Conservation (phyloP, 345 rosid species). For the Cardamine occulta region DNA sequence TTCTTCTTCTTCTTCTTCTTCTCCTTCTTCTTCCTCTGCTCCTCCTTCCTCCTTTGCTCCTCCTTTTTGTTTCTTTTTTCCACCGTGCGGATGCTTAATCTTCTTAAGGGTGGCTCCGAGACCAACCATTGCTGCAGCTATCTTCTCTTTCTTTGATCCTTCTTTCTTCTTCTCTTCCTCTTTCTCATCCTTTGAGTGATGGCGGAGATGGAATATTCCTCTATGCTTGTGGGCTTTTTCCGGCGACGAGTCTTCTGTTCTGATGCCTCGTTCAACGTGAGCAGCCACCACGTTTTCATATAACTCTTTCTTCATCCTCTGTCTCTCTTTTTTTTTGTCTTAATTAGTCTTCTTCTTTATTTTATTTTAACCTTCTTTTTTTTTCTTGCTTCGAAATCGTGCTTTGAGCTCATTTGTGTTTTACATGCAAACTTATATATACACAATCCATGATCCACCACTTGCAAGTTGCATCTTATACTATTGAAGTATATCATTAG, state of each 20-base stretch:
- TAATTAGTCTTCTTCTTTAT: too few relatives aligned
- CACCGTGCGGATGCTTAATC: conserved; percentile 32
- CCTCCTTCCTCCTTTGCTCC: not conserved
- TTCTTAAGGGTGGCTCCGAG: conserved; percentile 39
- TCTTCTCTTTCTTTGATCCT: conserved; percentile 45
- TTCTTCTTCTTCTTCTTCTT: too few relatives aligned
- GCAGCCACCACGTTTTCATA: conserved; percentile 24
- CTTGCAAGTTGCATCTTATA: conserved; percentile 22
- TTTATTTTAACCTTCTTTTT: too few relatives aligned
- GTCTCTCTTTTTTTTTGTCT: not conserved
- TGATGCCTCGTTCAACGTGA: conserved; percentile 25
- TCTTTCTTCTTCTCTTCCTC: conserved; percentile 41
- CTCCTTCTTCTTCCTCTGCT: not conserved
- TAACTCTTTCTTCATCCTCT: conserved; percentile 32
- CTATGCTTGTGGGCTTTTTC: conserved; percentile 36
- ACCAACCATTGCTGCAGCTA: conserved; percentile 41
- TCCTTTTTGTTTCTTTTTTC: conserved; percentile 11
- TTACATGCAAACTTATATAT: conserved; percentile 14
- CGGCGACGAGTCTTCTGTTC: conserved; percentile 15
- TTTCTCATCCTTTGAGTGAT: conserved; percentile 39
- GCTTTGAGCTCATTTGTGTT: not conserved
- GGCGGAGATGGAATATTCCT: conserved; percentile 41
- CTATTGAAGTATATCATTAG: not conserved
- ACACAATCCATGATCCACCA: conserved; percentile 16
- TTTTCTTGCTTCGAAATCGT: not conserved